These are phyloP conservation scores for Clavulina sp. DNA, from an alignment of 768 basidiomycete species.

Conservation along the genomic window DNA sequence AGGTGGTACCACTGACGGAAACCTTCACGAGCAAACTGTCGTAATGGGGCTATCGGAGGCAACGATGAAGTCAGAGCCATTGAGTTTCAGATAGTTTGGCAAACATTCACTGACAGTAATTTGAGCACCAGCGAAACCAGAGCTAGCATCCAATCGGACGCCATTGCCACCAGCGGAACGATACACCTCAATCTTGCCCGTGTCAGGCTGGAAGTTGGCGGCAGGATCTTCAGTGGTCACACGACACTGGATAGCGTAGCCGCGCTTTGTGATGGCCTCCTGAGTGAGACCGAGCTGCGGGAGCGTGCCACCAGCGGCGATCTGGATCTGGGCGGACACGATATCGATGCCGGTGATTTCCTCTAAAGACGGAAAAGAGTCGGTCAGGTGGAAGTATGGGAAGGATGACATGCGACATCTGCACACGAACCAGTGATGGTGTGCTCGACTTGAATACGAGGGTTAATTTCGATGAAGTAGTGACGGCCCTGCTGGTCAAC, in stretches of 20 bases:
- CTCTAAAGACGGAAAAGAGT: slow-evolving; percentile 34
- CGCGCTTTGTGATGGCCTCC: slow-evolving; percentile 88
- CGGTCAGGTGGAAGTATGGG: slow-evolving; percentile 2
- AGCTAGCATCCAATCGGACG: slow-evolving; percentile 88
- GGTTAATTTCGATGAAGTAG: slow-evolving; percentile 99
- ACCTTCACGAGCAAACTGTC: slow-evolving; percentile 96
- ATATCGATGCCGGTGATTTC: slow-evolving; percentile 99
- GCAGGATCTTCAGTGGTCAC: slow-evolving; percentile 95
- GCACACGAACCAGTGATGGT: slow-evolving; percentile 70
- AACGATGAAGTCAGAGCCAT: slow-evolving; percentile 3
- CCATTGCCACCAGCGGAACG: slow-evolving; percentile 97
- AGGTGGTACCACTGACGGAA: slow-evolving; percentile 88
- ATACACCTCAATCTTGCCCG: slow-evolving; percentile 98
- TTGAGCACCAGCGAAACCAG: slow-evolving; percentile 96
- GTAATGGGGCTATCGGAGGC: slow-evolving; percentile 63
- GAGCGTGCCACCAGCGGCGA: slow-evolving; percentile 94
- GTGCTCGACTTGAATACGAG: slow-evolving; percentile 98
- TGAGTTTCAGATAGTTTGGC: neutral
- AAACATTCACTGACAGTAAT: slow-evolving; percentile 52
- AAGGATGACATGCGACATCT: too few species aligned
- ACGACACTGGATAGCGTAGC: slow-evolving; percentile 96
- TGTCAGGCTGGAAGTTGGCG: slow-evolving; percentile 90
- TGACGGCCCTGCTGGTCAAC: slow-evolving; percentile 92
- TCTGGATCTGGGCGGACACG: slow-evolving; percentile 97
- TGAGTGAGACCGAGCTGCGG: slow-evolving; percentile 91